phyloP scores from a whole-genome alignment of 768 basidiomycete species.

The Calocera cornea region DNA sequence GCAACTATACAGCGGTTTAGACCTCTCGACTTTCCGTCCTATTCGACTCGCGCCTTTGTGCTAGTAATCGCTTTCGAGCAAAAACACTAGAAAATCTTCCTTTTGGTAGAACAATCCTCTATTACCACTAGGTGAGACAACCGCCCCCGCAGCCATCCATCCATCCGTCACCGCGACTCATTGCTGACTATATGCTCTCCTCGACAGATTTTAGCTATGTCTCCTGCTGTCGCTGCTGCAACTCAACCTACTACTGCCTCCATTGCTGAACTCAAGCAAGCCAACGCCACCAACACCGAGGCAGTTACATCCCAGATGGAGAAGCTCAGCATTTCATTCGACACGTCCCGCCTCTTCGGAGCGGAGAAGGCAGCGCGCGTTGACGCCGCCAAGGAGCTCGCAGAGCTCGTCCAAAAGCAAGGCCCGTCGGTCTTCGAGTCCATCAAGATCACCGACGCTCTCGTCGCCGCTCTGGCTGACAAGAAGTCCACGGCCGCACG shows the following conservation, averaged over 20 bases:
- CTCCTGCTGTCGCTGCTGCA: conserved; percentile 54
- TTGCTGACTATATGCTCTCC: conserved; percentile 16
- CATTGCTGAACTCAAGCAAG: conserved; percentile 53
- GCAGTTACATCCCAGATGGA: conserved; percentile 20
- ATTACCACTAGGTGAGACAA: conserved; percentile 10
- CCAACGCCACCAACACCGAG: conserved; percentile 38
- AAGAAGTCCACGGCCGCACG: conserved; percentile 90
- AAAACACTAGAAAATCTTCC: not conserved
- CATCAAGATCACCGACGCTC: conserved; percentile 55
- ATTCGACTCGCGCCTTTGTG: not conserved
- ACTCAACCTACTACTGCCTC: conserved; percentile 41
- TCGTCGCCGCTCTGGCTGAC: conserved; percentile 76
- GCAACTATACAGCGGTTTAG: conserved; percentile 3
- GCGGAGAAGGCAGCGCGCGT: conserved; percentile 74
- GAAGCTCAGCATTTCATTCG: conserved; percentile 27
- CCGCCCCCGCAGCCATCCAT: conserved; percentile 8
- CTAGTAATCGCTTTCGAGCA: conserved; percentile 6
- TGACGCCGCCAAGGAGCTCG: conserved; percentile 53
- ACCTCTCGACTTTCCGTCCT: not conserved
- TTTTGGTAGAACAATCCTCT: not conserved
- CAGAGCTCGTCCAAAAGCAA: conserved; percentile 65
- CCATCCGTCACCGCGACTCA: conserved; percentile 26
- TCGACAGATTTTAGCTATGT: conserved; percentile 41
- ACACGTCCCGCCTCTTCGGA: conserved; percentile 63
- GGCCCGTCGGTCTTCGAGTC: conserved; percentile 64